These are phyloP conservation scores for Aspergillus sparsus DNA, from an alignment of 495 filamentous ascomycete species.

Conservation along the genomic window DNA sequence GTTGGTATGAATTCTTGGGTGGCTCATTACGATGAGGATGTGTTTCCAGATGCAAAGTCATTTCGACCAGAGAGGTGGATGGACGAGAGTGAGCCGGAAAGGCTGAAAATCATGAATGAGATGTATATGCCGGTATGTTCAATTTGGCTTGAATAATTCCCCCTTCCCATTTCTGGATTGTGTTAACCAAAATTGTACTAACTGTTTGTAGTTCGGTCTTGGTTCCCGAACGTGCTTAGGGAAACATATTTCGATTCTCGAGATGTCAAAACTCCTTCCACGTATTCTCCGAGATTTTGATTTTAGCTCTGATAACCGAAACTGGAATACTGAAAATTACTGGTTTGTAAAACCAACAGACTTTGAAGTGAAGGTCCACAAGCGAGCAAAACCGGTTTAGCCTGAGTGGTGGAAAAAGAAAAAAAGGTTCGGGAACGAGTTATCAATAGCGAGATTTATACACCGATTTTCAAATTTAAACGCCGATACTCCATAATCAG, in stretches of 20 bases:
- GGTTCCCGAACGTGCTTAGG: conserved; percentile 50
- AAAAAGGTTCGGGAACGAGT: background rate
- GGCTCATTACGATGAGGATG: conserved; percentile 44
- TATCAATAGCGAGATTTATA: background rate
- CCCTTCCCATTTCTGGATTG: background rate
- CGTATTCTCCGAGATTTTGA: conserved; percentile 47
- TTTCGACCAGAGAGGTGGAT: conserved; percentile 45
- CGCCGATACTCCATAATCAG: conserved; percentile 34
- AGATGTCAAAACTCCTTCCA: conserved; percentile 52
- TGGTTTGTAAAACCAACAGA: conserved; percentile 53
- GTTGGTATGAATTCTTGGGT: conserved; percentile 60
- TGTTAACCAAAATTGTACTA: conserved; percentile 2
- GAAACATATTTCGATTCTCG: conserved; percentile 49
- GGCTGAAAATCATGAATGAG: conserved; percentile 42
- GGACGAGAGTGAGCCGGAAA: conserved; percentile 33
- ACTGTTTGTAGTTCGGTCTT: conserved; percentile 43
- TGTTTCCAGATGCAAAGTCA: conserved; percentile 45
- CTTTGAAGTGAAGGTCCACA: conserved; percentile 32
- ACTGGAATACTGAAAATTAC: conserved; percentile 44
- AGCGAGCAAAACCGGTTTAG: background rate
- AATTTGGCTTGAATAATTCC: background rate
- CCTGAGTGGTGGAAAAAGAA: background rate
- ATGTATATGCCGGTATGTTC: conserved; percentile 45
- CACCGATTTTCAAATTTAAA: conserved; percentile 26
- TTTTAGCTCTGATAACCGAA: conserved; percentile 28